Evolutionary conservation across 2,329 filamentous ascomycete species (phyloP).

Genomic region (Exophiala xenobiotica): DNA sequence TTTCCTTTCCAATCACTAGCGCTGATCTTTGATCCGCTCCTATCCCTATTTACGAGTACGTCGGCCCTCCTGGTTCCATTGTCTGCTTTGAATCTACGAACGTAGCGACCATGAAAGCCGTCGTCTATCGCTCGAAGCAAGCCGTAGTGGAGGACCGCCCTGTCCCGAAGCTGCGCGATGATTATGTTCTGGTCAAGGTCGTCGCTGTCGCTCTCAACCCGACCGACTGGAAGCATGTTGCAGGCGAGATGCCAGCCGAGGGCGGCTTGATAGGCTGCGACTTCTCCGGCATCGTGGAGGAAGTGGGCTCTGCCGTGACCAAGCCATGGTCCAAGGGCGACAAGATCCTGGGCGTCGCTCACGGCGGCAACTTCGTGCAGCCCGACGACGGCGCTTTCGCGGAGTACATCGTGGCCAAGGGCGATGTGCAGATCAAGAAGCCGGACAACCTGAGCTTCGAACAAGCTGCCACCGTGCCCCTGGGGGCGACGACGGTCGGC

Average conservation of each 20-base stretch:
- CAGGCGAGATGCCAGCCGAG: slow-evolving; percentile 28
- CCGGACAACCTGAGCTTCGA: slow-evolving; percentile 35
- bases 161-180: slow-evolving; percentile 23
- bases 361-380: slow-evolving; percentile 35
- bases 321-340: slow-evolving; percentile 36
- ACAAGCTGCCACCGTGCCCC: slow-evolving; percentile 35
- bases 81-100: neutral
- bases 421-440: slow-evolving; percentile 35
- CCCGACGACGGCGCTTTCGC: slow-evolving; percentile 39
- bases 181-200: slow-evolving; percentile 46
- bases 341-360: slow-evolving; percentile 38
- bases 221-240: slow-evolving; percentile 56
- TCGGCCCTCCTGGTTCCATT: no score
- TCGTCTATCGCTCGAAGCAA: slow-evolving; percentile 21
- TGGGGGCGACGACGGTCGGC: slow-evolving; percentile 32
- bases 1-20: no score
- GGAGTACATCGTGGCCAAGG: slow-evolving; percentile 36
- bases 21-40: no score
- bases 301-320: slow-evolving; percentile 25
- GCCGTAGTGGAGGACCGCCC: slow-evolving; percentile 32
- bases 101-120: slow-evolving; percentile 24
- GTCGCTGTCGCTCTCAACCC: slow-evolving; percentile 44
- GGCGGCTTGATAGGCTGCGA: slow-evolving; percentile 43
- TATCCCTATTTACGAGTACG: no score
- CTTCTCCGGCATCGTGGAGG: slow-evolving; percentile 36